Evolutionary conservation across 352 stramenopile genomes (phyloP), one percentile per base, ranked within the genome.

Genomic region (Phytophthora lateralis): DNA sequence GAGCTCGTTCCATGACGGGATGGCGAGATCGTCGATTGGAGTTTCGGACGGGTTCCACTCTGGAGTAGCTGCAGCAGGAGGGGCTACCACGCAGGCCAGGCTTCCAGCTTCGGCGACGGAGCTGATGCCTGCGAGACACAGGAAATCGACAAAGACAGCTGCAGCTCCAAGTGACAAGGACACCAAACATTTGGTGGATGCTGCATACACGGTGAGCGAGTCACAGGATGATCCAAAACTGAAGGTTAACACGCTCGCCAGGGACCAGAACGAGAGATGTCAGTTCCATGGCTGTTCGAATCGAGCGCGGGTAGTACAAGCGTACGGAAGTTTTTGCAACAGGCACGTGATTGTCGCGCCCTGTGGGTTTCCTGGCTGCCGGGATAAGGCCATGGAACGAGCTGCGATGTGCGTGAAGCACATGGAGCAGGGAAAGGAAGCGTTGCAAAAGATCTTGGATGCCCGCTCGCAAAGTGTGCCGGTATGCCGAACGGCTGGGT

Each of bases 321-420:
- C 71, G 7, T 93, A 92, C 55, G 84, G 84, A 12, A 90, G 87
- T 26, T 95, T 93, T 55, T 95, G 86, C 73, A 95, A 95, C 52
- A 82, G 86, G 5, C 86, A 95, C 49, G 85, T 93, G 61, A 93
- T 95, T 29, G 84, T 95, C 27, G 76, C 84, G 2, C 86, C 86
- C 6, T 95, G 86, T 62, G 86, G 86, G 15, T 95, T 95, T 59
- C 86, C 86, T n/a, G 82, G 84, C 8, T 95, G 86, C 55, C 86
- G 86, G 10, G 84, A 95, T 34, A 90, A 87, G 37, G 84, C 86
- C 12, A 58, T 85, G 38, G 46, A 78, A 14, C 69, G 83, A 34
- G 71, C 72, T 35, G 78, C 77, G 9, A 93, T 93, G 76, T 95
- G 86, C 48, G 69, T 80, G 41, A 89, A 85, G 56, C 86, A 95